Base-by-base conservation (phyloP, 2,329 filamentous ascomycete genomes). In the Aspergillus tamarii region DNA sequence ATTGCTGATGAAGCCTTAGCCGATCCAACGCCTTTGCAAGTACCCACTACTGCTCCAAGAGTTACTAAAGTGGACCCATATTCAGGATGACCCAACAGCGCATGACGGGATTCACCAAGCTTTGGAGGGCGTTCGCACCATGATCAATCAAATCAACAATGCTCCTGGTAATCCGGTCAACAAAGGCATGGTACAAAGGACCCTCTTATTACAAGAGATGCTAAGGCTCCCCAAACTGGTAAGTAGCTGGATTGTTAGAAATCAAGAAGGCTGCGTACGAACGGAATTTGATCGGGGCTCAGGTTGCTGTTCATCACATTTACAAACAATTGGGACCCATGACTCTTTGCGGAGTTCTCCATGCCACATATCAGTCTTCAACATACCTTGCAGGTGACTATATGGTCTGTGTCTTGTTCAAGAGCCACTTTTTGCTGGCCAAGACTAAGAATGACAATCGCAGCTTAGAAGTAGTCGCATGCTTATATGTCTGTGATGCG, bases 31-130 rank as follows among this genome's bases (percentile, higher is more conserved):
- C 61, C 87, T 97, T 26, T 96, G 93, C 81, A 93, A 91, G 79
- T 98, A 98, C 73, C 93, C 93, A 12, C 82, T 99, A 4, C 82
- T 98, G 2, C 94, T 98, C 72, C 85, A 88, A 6, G 93, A 97
- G 72, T 83, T 99, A 10, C 84, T 94, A 64, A 94, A 91, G 72
- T 86, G 90, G 68, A 97, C 94, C 0, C 92, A 93, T 2, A 91
- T 92, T 1, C 89, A 87, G 61, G 94, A 98, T 73, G 96, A 93
- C 72, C 93, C 93, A 0, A 88, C 88, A 65, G 90, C 93, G 1
- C 91, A 97, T 77, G 88, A 90, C 74, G 90, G 92, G 59, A 87
- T 98, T 21, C 89, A 93, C 64, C 89, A 88, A 67, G 85, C 91
- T 0, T 82, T 96, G 36, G 85, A 88, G 59, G 84, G 88, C 56